Conservation (phyloP, 2,329 filamentous ascomycete genomes). For the Thelonectria blattea region DNA sequence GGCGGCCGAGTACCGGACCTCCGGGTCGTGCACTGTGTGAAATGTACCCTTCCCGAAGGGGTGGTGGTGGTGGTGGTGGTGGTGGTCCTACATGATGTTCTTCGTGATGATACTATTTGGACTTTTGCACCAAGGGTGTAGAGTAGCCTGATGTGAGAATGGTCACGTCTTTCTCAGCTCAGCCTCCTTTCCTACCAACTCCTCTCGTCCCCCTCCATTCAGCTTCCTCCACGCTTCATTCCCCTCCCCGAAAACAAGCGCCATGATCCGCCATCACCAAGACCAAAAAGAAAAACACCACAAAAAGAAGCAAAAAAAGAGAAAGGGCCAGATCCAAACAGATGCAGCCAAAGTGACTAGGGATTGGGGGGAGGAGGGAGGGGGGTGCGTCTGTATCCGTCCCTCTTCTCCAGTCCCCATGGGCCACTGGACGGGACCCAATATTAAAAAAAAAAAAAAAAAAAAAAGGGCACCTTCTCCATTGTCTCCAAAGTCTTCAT, state of each 20-base stretch:
- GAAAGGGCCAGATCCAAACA: conserved; percentile 12
- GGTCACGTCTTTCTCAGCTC: not conserved
- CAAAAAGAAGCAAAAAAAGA: not conserved
- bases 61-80: too few relatives aligned
- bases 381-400: too few relatives aligned
- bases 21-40: not conserved
- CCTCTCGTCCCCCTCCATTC: too few relatives aligned
- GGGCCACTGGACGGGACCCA: not conserved
- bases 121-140: too few relatives aligned
- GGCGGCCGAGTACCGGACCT: not conserved
- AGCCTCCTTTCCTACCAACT: not conserved
- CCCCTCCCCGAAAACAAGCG: not conserved
- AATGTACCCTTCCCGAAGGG: too few relatives aligned
- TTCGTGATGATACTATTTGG: too few relatives aligned
- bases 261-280: not conserved
- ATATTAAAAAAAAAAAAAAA: too few relatives aligned
- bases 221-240: too few relatives aligned
- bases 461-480: too few relatives aligned
- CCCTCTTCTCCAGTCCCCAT: too few relatives aligned
- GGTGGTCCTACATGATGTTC: too few relatives aligned
- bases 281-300: not conserved
- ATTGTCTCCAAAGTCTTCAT: not conserved
- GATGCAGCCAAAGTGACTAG: conserved; percentile 1
- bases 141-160: not conserved
- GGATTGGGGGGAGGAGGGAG: too few relatives aligned